Evolutionary conservation across 176 grass and related monocot genomes (phyloP).

Genomic region (Thalia dealbata): DNA sequence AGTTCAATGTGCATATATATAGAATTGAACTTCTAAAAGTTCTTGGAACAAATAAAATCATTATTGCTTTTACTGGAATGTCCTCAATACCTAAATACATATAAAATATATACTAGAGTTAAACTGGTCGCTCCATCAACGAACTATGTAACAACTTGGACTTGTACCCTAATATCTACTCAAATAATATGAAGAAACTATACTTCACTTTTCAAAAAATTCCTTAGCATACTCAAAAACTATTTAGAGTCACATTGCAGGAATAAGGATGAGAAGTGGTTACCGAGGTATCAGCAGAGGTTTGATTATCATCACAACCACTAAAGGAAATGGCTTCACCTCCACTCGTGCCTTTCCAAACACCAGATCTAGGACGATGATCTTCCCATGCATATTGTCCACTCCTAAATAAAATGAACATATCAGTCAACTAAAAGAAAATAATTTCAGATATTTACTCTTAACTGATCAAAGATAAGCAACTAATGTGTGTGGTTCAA

Average conservation of each 20-base stretch:
- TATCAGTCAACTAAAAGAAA: background rate
- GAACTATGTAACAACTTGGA: no score
- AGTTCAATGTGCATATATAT: background rate
- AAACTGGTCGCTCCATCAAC: no score
- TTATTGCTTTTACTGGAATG: no score
- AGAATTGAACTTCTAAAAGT: no score
- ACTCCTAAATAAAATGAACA: conserved; percentile 32
- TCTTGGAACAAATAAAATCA: no score
- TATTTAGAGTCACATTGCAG: background rate
- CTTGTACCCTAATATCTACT: no score
- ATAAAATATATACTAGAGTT: no score
- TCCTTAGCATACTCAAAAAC: no score
- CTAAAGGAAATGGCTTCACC: conserved; percentile 98
- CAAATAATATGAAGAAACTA: background rate
- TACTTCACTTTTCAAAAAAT: no score
- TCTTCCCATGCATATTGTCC: conserved; percentile 94
- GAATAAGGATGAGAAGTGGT: conserved; percentile 25
- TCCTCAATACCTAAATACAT: no score
- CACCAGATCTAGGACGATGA: conserved; percentile 72
- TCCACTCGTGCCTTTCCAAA: conserved; percentile 94
- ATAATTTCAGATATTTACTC: background rate
- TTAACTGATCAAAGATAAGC: background rate
- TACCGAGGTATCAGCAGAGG: conserved; percentile 95
- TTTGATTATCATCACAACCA: conserved; percentile 87
- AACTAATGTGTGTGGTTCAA: background rate